phyloP scores from a whole-genome alignment of 352 stramenopile genomes.

The Phytophthora citricola region DNA sequence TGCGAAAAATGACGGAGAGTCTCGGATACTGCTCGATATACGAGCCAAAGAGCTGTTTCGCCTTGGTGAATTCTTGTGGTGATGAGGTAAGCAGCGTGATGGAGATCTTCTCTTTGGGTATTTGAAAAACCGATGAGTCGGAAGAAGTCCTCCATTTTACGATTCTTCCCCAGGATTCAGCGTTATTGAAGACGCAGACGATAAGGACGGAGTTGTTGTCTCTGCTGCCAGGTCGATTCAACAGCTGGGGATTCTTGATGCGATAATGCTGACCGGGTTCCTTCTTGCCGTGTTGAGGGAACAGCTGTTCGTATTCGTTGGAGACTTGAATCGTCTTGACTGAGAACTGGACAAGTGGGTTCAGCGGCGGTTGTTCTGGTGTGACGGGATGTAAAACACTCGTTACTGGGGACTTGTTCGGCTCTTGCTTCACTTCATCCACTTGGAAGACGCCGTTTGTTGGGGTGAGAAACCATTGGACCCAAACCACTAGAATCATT shows the following conservation, averaged over 20 bases:
- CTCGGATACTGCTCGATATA: constrained; percentile 32
- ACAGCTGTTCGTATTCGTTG: constrained; percentile 19
- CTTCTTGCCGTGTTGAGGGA: constrained; percentile 30
- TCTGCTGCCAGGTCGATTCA: constrained; percentile 1
- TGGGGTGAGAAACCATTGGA: not conserved
- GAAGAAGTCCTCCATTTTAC: constrained; percentile 39
- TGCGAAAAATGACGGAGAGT: constrained; percentile 45
- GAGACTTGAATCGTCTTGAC: constrained; percentile 6
- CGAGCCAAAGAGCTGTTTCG: constrained; percentile 19
- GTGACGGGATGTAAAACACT: constrained; percentile 27
- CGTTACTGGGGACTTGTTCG: not conserved
- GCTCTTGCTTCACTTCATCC: not conserved
- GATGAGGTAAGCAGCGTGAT: constrained; percentile 48
- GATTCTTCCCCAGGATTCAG: constrained; percentile 40
- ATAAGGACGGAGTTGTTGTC: constrained; percentile 35
- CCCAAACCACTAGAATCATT: not conserved
- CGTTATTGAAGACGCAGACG: constrained; percentile 36
- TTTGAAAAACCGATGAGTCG: constrained; percentile 35
- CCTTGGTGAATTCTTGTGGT: constrained; percentile 31
- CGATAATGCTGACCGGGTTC: constrained; percentile 28
- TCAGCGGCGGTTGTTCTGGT: constrained; percentile 14
- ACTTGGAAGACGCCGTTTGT: constrained; percentile 2
- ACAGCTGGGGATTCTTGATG: constrained; percentile 19
- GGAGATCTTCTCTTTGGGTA: constrained; percentile 39
- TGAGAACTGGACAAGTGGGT: constrained; percentile 11